phyloP scores from a whole-genome alignment of 2,329 filamentous ascomycete genomes.

The Trichoderma lentiforme region DNA sequence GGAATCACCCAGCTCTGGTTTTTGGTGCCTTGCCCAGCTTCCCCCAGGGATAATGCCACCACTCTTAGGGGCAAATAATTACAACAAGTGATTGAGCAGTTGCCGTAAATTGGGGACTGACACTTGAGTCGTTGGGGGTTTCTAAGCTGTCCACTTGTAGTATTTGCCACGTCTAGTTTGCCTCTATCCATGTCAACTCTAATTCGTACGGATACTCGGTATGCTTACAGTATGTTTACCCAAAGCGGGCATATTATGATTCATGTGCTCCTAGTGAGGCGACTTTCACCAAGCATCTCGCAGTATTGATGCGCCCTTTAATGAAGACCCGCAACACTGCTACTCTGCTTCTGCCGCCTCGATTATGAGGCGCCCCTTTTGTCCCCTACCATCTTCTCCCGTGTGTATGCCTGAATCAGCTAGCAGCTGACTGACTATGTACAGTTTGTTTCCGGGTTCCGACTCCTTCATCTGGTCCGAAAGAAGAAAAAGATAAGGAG shows the following conservation, averaged over 20 bases:
- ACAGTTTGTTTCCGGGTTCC: neutral
- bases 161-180: neutral
- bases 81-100: neutral
- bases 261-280: neutral
- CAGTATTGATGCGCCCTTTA: neutral
- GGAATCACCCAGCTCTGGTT: neutral
- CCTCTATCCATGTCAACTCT: neutral
- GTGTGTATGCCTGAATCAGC: neutral
- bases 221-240: neutral
- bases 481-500: neutral
- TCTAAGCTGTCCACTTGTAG: neutral
- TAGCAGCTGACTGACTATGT: neutral
- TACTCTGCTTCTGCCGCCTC: constrained; percentile 4
- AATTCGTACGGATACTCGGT: neutral
- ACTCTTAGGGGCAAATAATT: neutral
- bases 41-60: neutral
- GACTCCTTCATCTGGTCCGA: neutral
- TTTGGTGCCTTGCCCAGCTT: neutral
- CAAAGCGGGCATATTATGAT: constrained; percentile 9
- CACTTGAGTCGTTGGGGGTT: neutral
- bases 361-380: constrained; percentile 3
- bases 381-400: neutral
- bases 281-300: neutral
- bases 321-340: constrained; percentile 4
- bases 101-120: neutral